Base-by-base conservation (phyloP, 345 rosid genomes). In the Hibiscus tridactylites region DNA sequence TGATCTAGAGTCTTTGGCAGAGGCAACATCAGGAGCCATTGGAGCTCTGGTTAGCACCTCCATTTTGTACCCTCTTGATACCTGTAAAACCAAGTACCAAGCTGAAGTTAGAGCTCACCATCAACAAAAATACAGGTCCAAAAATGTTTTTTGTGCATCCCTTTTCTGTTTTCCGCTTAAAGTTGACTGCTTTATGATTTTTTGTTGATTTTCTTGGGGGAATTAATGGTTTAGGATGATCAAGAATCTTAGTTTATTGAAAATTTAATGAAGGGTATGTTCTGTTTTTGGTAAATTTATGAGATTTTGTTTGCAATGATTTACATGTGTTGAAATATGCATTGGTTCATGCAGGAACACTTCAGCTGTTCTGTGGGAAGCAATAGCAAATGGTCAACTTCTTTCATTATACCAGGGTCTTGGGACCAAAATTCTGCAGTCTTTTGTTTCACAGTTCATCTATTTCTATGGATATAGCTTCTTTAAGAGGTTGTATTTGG, bases 381-480 rank as follows among this genome's bases (percentile, higher is more conserved):
- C 96, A 5, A 68, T 90, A 71, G 79, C 91, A 54, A 87, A 76
- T 0, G 61, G 84, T 9, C 87, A 82, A 73, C 68, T 84, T 78
- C 78, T 81, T 72, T 90, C 96, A 15, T 71, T 90, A 54, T 90
- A 90, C 79, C 96, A 88, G 77, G 96, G 93, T 52, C 80, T 90
- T 53, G 88, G 90, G 70, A 88, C 96, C 0, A 88, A 90, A 83
- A 90, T 87, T 80, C 76, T 90, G 70, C 93, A 88, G 77, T 87
- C 96, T 5, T 83, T 88, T 74, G 77, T 90, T 72, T 90, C 96
- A 10, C 90, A 87, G 69, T 90, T 90, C 70, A 67, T 90, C 50
- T 90, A 90, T 81, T 90, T 90, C 80, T 90, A 87, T 44, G 93
- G 93, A 16, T 90, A 90, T 74, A 92, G 96, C 85, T 86, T 86